phyloP scores from a whole-genome alignment of 2,329 filamentous ascomycete species.

The Neospermospora avenae region DNA sequence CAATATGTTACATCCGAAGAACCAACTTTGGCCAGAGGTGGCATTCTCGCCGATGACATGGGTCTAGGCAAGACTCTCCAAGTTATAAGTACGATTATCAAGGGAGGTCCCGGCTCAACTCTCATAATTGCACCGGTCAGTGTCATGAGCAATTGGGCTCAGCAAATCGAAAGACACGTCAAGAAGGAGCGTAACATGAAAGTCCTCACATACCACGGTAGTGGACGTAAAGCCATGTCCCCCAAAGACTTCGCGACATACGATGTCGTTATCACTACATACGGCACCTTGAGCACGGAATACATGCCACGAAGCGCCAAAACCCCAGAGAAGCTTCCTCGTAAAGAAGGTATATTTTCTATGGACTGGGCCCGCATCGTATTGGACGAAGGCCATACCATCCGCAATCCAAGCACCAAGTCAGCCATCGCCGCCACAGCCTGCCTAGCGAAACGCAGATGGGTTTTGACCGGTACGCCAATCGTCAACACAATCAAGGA shows the following conservation, averaged over 20 bases:
- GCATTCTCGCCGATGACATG: slow-evolving; percentile 91
- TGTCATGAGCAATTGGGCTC: slow-evolving; percentile 88
- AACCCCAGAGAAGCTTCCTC: slow-evolving; percentile 39
- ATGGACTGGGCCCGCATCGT: slow-evolving; percentile 75
- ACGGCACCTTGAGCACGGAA: slow-evolving; percentile 71
- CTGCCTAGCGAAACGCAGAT: slow-evolving; percentile 68
- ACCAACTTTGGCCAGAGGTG: slow-evolving; percentile 70
- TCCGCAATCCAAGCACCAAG: slow-evolving; percentile 74
- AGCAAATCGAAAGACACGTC: slow-evolving; percentile 73
- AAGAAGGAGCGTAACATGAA: slow-evolving; percentile 58
- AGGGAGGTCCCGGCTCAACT: slow-evolving; percentile 56
- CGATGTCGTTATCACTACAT: slow-evolving; percentile 80
- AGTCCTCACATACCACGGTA: slow-evolving; percentile 72
- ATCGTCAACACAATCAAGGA: slow-evolving; percentile 83
- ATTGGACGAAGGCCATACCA: slow-evolving; percentile 79
- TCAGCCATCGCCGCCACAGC: slow-evolving; percentile 64
- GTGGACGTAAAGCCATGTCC: slow-evolving; percentile 52
- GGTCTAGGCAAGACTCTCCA: slow-evolving; percentile 89
- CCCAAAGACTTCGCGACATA: slow-evolving; percentile 58
- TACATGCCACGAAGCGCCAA: slow-evolving; percentile 48
- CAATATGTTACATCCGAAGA: slow-evolving; percentile 57
- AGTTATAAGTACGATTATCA: slow-evolving; percentile 73
- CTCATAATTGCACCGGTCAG: slow-evolving; percentile 79
- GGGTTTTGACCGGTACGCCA: slow-evolving; percentile 78
- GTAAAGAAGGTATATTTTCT: slow-evolving; percentile 54